Conservation (phyloP, 345 rosid species). For the Gossypium turneri region DNA sequence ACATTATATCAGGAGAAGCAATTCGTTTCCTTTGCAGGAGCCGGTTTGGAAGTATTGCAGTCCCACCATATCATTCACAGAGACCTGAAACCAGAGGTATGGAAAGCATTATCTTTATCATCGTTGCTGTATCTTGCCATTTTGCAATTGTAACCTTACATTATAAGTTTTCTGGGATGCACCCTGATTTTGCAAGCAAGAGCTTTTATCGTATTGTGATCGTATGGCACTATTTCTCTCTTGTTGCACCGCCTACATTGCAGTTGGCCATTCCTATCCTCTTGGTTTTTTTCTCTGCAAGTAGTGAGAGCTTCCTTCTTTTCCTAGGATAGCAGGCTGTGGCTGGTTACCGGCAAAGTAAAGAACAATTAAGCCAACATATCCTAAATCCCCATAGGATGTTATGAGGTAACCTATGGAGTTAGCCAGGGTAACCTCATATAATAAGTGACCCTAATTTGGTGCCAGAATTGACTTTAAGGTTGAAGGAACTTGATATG, state of each 20-base stretch:
- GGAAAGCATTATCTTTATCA: not conserved
- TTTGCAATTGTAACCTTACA: not conserved
- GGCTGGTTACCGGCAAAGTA: not conserved
- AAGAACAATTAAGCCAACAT: not conserved
- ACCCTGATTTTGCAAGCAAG: not conserved
- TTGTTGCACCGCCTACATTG: not conserved
- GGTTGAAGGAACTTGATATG: not conserved
- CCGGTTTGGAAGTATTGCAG: slow-evolving; percentile 56
- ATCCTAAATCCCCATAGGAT: not conserved
- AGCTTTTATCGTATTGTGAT: not conserved
- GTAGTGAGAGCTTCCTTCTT: not conserved
- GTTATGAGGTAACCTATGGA: not conserved
- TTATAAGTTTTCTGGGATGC: not conserved
- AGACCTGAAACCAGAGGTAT: slow-evolving; percentile 68
- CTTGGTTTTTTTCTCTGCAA: not conserved
- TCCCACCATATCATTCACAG: slow-evolving; percentile 51
- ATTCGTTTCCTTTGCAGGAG: slow-evolving; percentile 35
- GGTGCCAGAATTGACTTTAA: not conserved
- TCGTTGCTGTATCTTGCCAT: not conserved
- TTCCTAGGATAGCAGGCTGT: not conserved
- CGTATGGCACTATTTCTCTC: not conserved
- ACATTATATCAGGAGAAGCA: not conserved
- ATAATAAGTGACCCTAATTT: not conserved
- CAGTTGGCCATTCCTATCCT: not conserved
- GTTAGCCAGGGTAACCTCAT: not conserved